Percentiles rank a stretch among this genome's conserved stretches.
phyloP scores from a whole-genome alignment of 1,284 basidiomycete genomes.

The Taiwanofungus camphoratus region DNA sequence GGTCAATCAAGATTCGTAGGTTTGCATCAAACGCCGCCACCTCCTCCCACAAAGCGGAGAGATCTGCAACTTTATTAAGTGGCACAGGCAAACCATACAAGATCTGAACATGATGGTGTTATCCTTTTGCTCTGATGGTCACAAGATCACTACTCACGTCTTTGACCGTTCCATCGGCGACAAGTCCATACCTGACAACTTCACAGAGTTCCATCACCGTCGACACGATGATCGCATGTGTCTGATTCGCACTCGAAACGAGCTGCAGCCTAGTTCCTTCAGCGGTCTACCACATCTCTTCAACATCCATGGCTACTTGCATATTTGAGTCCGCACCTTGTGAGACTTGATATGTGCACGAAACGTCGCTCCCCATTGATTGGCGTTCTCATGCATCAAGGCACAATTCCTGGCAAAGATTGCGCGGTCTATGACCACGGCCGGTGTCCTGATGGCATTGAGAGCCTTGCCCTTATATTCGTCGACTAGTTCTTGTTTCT shows the following conservation, averaged over 20 bases:
- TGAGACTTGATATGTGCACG: constrained; percentile 84
- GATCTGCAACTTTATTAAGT: constrained; percentile 67
- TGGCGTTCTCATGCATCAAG: constrained; percentile 61
- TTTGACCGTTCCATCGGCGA: constrained; percentile 68
- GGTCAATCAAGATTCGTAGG: constrained; percentile 71
- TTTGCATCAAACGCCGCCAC: constrained; percentile 46
- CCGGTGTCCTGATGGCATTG: constrained; percentile 66
- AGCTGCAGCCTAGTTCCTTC: constrained; percentile 73
- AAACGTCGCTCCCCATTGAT: constrained; percentile 63
- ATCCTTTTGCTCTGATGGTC: neutral
- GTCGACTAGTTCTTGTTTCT: constrained; percentile 50
- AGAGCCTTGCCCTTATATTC: constrained; percentile 60
- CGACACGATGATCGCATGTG: constrained; percentile 66
- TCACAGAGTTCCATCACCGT: constrained; percentile 77
- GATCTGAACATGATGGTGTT: constrained; percentile 43
- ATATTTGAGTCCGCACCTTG: constrained; percentile 43
- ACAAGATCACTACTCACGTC: constrained; percentile 46
- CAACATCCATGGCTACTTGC: neutral
- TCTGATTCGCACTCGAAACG: constrained; percentile 44
- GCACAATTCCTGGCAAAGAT: constrained; percentile 70
- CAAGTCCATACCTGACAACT: constrained; percentile 63
- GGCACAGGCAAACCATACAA: constrained; percentile 74
- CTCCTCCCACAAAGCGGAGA: constrained; percentile 54
- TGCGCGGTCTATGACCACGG: constrained; percentile 69
- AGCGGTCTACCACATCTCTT: constrained; percentile 42